Evolutionary conservation across 2,329 filamentous ascomycete genomes (phyloP).

Genomic region (Alternaria hordeiaustralica): DNA sequence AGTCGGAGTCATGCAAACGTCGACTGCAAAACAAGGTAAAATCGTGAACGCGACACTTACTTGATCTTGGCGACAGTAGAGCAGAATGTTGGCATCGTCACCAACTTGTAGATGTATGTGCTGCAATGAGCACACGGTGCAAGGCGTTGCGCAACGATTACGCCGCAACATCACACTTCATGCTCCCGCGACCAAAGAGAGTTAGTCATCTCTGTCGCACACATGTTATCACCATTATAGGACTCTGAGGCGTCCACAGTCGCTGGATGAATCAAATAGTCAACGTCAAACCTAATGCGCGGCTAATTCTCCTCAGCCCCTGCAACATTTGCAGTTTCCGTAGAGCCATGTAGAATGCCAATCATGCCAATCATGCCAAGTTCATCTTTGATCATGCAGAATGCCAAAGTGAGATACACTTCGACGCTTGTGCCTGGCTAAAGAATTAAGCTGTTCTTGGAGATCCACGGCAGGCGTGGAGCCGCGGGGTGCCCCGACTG

Average conservation of each 20-base stretch:
- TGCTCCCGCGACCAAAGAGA: not conserved
- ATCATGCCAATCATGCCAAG: not conserved
- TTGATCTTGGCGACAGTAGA: not conserved
- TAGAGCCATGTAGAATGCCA: not conserved
- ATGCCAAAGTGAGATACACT: not conserved
- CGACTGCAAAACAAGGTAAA: not conserved
- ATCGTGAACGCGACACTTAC: not conserved
- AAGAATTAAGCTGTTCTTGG: not conserved
- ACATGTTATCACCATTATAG: not conserved
- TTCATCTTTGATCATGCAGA: not conserved
- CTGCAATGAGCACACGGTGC: not conserved
- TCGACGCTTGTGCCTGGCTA: slow-evolving; percentile 11
- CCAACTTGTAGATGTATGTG: not conserved
- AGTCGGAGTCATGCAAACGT: not conserved
- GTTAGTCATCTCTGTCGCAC: not conserved
- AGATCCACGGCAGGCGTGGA: slow-evolving; percentile 6
- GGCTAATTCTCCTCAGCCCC: not conserved
- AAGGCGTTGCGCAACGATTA: not conserved
- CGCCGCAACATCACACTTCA: not conserved
- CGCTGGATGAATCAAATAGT: not conserved
- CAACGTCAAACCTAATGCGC: not conserved
- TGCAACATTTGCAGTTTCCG: not conserved
- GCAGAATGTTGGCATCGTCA: not conserved
- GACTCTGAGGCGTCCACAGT: not conserved
- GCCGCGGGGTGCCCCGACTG: slow-evolving; percentile 2